Evolutionary conservation across 1,284 basidiomycete species (phyloP).

Genomic region (Pholiota adiposa): DNA sequence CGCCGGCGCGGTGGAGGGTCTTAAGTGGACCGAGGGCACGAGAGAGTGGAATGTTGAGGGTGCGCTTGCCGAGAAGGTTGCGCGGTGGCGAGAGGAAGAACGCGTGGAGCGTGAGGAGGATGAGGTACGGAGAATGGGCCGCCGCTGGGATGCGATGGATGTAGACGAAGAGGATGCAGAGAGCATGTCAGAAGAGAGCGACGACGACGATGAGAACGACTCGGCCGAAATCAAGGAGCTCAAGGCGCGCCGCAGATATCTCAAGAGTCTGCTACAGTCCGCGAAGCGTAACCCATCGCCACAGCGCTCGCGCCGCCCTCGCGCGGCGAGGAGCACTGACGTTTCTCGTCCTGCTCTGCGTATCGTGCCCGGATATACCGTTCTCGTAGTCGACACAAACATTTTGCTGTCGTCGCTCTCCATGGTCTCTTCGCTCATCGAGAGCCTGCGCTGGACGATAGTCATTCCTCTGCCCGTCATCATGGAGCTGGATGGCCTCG

Average conservation of each 20-base stretch:
- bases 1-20: constrained; percentile 75
- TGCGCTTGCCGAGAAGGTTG: constrained; percentile 69
- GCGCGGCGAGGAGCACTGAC: constrained; percentile 31
- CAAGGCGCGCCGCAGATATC: constrained; percentile 73
- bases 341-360: constrained; percentile 48
- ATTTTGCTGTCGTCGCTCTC: constrained; percentile 83
- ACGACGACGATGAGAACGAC: constrained; percentile 52
- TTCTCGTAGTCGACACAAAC: constrained; percentile 94
- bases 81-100: constrained; percentile 72
- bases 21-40: constrained; percentile 67
- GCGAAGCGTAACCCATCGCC: constrained; percentile 35
- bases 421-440: constrained; percentile 76
- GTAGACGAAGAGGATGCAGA: constrained; percentile 57
- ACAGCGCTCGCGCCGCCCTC: constrained; percentile 36
- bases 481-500: constrained; percentile 94
- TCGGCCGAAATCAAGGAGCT: constrained; percentile 76
- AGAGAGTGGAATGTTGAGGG: constrained; percentile 74
- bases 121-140: constrained; percentile 62
- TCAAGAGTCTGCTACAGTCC: constrained; percentile 61
- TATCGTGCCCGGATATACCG: constrained; percentile 85
- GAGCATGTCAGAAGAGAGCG: constrained; percentile 40
- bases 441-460: constrained; percentile 85
- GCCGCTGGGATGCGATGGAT: constrained; percentile 73
- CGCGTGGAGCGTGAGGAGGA: constrained; percentile 66
- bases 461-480: constrained; percentile 93